Conservation (phyloP, 805 yeast species). For the Barnettozyma pratensis region DNA sequence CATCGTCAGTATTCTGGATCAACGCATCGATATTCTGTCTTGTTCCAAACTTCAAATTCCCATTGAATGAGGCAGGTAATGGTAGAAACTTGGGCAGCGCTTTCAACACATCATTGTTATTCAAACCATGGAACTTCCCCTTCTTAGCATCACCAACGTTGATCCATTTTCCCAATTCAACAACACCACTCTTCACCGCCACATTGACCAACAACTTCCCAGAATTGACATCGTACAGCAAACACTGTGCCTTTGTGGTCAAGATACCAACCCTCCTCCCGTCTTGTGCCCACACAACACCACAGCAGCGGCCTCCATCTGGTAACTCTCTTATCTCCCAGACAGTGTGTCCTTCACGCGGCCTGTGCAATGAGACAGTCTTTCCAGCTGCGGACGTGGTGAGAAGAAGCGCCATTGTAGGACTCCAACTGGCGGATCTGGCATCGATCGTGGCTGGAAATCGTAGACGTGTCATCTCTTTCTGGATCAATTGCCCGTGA, state of each 20-base stretch:
- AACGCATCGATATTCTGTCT: slow-evolving; percentile 26
- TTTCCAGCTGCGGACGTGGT: slow-evolving; percentile 37
- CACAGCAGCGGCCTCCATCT: slow-evolving; percentile 1
- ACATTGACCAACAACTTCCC: slow-evolving; percentile 34
- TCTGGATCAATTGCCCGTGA: background rate
- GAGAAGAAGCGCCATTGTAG: slow-evolving; percentile 47
- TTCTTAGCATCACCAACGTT: background rate
- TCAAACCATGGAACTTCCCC: slow-evolving; percentile 21
- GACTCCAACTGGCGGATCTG: slow-evolving; percentile 34
- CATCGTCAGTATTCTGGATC: slow-evolving; percentile 19
- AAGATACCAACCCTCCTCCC: slow-evolving; percentile 40
- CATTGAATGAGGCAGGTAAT: slow-evolving; percentile 17
- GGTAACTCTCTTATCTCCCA: slow-evolving; percentile 31
- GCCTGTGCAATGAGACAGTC: slow-evolving; percentile 45
- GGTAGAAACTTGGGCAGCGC: slow-evolving; percentile 35
- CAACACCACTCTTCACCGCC: slow-evolving; percentile 5
- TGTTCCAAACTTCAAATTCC: slow-evolving; percentile 18
- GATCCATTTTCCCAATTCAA: slow-evolving; percentile 16
- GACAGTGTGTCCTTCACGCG: slow-evolving; percentile 22
- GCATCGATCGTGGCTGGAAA: slow-evolving; percentile 6
- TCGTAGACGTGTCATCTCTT: background rate
- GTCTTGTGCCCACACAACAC: slow-evolving; percentile 32
- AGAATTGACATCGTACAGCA: slow-evolving; percentile 40
- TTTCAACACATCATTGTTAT: slow-evolving; percentile 26
- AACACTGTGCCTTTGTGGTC: slow-evolving; percentile 38